Evolutionary conservation across 805 yeast genomes (phyloP).

Genomic region (Monosporozyma unispora): DNA sequence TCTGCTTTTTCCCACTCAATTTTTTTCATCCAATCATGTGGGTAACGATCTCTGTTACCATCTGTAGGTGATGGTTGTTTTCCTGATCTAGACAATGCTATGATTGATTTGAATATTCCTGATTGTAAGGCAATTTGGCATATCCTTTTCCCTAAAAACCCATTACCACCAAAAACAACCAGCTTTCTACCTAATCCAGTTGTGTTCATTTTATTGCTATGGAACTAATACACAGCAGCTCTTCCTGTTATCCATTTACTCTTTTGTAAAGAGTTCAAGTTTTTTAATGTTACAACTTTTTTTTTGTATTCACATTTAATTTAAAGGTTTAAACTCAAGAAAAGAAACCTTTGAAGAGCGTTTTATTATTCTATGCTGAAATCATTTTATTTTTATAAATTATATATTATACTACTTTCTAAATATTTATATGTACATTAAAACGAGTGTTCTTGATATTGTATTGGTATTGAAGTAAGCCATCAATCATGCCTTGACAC

Average conservation of each 20-base stretch:
- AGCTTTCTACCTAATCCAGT: conserved; percentile 20
- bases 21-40: conserved; percentile 40
- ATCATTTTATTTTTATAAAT: not conserved
- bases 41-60: conserved; percentile 18
- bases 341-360: too few species aligned
- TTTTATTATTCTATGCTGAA: not conserved
- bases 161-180: conserved; percentile 82
- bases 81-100: conserved; percentile 62
- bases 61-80: conserved; percentile 33
- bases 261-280: too few species aligned
- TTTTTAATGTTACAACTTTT: too few species aligned
- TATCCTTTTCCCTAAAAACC: conserved; percentile 66
- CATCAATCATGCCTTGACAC: not conserved
- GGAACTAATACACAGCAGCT: not conserved
- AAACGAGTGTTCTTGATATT: not conserved
- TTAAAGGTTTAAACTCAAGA: too few species aligned
- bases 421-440: not conserved
- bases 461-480: too few species aligned
- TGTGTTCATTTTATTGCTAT: not conserved
- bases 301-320: too few species aligned
- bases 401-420: not conserved
- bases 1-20: conserved; percentile 64
- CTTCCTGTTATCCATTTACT: not conserved
- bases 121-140: conserved; percentile 56
- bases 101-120: conserved; percentile 49